Conservation (phyloP, 306 rosid genomes). For the Alnus glutinosa region DNA sequence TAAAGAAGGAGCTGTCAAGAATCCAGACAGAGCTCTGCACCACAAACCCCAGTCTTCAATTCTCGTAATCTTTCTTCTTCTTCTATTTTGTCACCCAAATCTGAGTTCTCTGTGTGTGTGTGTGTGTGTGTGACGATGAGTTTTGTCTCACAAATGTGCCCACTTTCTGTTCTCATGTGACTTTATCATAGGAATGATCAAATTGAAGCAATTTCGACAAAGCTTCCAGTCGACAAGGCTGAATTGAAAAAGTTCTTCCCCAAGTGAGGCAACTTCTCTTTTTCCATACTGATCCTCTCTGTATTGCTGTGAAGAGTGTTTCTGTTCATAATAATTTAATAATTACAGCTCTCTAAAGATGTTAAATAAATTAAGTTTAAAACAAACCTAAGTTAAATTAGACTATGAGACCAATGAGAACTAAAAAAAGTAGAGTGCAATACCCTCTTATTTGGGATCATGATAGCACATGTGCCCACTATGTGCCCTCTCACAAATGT, state of each 20-base stretch:
- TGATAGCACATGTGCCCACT: too few species aligned
- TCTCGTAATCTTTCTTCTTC: slow-evolving; percentile 48
- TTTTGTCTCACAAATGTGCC: background rate
- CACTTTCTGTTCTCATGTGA: background rate
- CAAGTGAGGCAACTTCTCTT: slow-evolving; percentile 34
- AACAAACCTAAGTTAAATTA: background rate
- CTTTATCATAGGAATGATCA: slow-evolving; percentile 45
- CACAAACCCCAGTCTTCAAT: slow-evolving; percentile 70
- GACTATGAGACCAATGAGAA: background rate
- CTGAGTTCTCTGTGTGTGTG: background rate
- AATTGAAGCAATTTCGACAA: slow-evolving; percentile 58
- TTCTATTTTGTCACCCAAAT: background rate
- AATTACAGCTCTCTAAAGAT: background rate
- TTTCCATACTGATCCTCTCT: background rate
- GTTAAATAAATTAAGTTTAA: background rate
- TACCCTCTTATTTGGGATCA: too few species aligned
- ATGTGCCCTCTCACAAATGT: too few species aligned
- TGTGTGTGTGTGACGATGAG: background rate
- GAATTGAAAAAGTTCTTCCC: slow-evolving; percentile 57
- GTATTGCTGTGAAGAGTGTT: background rate
- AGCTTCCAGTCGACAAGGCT: slow-evolving; percentile 59
- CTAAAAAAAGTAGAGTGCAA: background rate
- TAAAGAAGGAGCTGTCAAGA: slow-evolving; percentile 75
- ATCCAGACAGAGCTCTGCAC: slow-evolving; percentile 75
- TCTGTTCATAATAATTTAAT: background rate